Base-by-base conservation (phyloP, 192 early-diverging fungal genomes). In the Glomus cerebriforme region DNA sequence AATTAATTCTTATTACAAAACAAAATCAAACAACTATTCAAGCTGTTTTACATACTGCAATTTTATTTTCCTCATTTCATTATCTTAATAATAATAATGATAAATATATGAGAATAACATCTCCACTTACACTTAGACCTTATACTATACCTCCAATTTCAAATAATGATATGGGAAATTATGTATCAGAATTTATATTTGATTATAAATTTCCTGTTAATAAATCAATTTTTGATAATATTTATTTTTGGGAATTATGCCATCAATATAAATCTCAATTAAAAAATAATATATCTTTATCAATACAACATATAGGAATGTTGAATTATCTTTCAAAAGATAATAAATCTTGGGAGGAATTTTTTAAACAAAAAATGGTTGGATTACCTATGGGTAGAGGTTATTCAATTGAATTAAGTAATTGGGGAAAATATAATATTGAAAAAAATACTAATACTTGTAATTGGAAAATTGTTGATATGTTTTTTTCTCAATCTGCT, bases 401-500 rank as follows among this genome's bases (percentile, higher is more conserved):
- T 9, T 32, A 22, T 22, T 69, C 67, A 13, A n/a, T 69, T 22
- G 32, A 32, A n/a, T 22, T 34, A 69, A 29, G 26, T 3, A 60
- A 60, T 60, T 60, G 6, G 24, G 59, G 59, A 60, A 60, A 60
- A 60, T 60, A 47, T 13, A 15, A 24, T 6, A n/a, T n/a, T n/a
- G 15, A 39, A 54, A 22, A 72, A 31, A 32, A 19, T 29, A 65
- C 7, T 34, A 29, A 65, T 65, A 3, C 31, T 24, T 47, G 45
- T 22, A 34, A 43, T 29, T 49, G 39, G 47, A 29, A 72, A 72
- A 26, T 72, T 29, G 2, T 47, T 31, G 70, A 72, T 49, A 27
- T 72, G 22, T n/a, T 72, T 47, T 54, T 72, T 72, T 72, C 70
- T 8, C 70, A 72, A 54, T 72, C 70, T 24, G 34, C 45, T 39